Evolutionary conservation across 345 rosid genomes (phyloP), one percentile per base, ranked within the genome.

Genomic region (Salix caprea): DNA sequence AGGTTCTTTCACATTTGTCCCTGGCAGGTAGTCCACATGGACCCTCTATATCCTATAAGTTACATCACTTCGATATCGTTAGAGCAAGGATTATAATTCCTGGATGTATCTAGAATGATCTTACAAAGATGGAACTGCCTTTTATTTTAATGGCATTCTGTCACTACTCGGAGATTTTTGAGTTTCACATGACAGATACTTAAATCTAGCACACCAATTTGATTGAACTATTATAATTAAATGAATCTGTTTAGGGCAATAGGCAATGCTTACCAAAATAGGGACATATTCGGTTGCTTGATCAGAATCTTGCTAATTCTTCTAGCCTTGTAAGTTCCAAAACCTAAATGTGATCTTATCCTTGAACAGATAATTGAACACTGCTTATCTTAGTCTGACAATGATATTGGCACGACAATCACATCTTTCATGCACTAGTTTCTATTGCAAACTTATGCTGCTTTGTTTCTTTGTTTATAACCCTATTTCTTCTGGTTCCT

Each of bases 1-100:
- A 79, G 97, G 97, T 19, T 85, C 89, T 81, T 95, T 91, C 84
- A 88, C 93, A 54, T 95, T 95, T 89, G 89, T 93, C 19, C 97
- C 97, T 61, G 91, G 94, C 85, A 95, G 97, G 94, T 93, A 90
- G 16, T 69, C 26, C 15, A 23, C 61, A 18, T 61, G 39, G 42
- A 39, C 48, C 8, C 36, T 46, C 10, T 40, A 21, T 30, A 13
- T 18, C 40, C 18, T 21, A 24, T 46, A 13, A 54, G n/a, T 23
- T 46, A 3, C 9, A 54, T 66, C 12, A 30, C 26, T 28, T 28
- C 21, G 28, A 40, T 23, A 46, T 23, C 26, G 39, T 13, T 2
- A 28, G 58, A 65, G 21, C 26, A 61, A 15, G 37, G 39, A 52
- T 71, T 52, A 37, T 24, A 69, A 18, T 16, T 24, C 36, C 34